Conservation (phyloP, 2,329 filamentous ascomycete species). For the Chaetomium olivaceum region DNA sequence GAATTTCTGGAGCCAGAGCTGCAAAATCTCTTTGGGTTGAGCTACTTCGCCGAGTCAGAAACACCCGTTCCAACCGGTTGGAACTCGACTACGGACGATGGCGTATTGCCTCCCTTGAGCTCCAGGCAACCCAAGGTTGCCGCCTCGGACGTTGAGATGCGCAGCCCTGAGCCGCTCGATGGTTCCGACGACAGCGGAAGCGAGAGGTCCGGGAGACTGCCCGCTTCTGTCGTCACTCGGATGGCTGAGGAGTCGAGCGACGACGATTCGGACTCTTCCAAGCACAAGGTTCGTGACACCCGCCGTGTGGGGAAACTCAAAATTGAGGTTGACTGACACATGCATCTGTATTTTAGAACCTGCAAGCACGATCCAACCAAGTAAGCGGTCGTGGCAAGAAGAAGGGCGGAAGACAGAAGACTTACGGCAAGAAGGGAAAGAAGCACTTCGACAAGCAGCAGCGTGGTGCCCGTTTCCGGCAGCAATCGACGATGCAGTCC, state of each 20-base stretch:
- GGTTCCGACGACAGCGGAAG: constrained; percentile 55
- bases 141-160: constrained; percentile 49
- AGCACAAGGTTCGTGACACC: constrained; percentile 39
- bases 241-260: constrained; percentile 63
- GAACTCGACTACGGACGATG: constrained; percentile 60
- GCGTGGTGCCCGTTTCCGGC: constrained; percentile 35
- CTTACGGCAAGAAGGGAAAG: constrained; percentile 51
- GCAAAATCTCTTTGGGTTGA: constrained; percentile 75
- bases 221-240: constrained; percentile 46
- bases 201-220: constrained; percentile 46
- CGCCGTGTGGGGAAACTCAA: constrained; percentile 14
- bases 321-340: constrained; percentile 7
- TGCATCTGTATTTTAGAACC: constrained; percentile 19
- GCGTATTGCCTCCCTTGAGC: constrained; percentile 55
- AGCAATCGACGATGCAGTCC: constrained; percentile 39
- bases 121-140: constrained; percentile 48
- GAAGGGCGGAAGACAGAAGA: constrained; percentile 47
- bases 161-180: constrained; percentile 51
- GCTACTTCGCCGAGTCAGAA: constrained; percentile 60
- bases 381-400: constrained; percentile 41
- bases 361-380: constrained; percentile 27
- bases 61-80: constrained; percentile 70
- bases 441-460: constrained; percentile 51
- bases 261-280: constrained; percentile 46
- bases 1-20: constrained; percentile 62